Evolutionary conservation across 495 filamentous ascomycete genomes (phyloP), one percentile per base, ranked within the genome.

Genomic region (Choiromyces venosus): DNA sequence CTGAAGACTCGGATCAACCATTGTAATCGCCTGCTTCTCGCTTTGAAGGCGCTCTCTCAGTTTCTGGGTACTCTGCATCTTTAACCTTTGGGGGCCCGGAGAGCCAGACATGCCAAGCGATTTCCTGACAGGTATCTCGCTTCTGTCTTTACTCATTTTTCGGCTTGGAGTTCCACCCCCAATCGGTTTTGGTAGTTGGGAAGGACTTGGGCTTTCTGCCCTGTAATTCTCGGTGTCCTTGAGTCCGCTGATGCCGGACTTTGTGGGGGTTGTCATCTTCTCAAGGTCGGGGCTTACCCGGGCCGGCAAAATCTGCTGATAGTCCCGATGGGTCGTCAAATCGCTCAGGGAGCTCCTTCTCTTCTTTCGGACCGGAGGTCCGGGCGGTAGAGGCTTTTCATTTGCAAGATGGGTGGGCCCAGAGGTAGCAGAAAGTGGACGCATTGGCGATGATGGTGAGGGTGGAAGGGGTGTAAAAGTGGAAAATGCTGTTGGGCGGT

Each of bases 311-410:
- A 78, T 78, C 36, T 75, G 76, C 29, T 78, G 67, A 46, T 80
- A 80, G 52, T 80, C 78, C 33, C 74, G 78, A 42, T 80, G 78
- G 37, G 76, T 74, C 14, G 92, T 91, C 37, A 99, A 84, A 80
- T 99, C 95, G 21, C 93, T 96, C 35, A 99, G 83, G 35, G 94
- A 97, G 82, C 93, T 97, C 76, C 95, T 89, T 74, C 95, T 86
- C 83, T 96, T 97, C 83, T 90, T 92, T 77, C 89, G 86, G 36
- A 78, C 81, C 0, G 77, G 77, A 71, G 85, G 85, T 18, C 85
- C 85, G 73, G 87, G 87, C 3, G 85, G 86, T 73, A 82, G 33
- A 79, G 38, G 82, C 81, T 46, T 83, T 25, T 12, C 52, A 33
- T 12, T 10, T 81, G 68, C 85, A 81, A 33, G 86, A 85, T 69